A percentile compares a stretch with the other conserved stretches of the same genome.
phyloP scores from a whole-genome alignment of 257 asterid species.

The Penstemon newberryi region DNA sequence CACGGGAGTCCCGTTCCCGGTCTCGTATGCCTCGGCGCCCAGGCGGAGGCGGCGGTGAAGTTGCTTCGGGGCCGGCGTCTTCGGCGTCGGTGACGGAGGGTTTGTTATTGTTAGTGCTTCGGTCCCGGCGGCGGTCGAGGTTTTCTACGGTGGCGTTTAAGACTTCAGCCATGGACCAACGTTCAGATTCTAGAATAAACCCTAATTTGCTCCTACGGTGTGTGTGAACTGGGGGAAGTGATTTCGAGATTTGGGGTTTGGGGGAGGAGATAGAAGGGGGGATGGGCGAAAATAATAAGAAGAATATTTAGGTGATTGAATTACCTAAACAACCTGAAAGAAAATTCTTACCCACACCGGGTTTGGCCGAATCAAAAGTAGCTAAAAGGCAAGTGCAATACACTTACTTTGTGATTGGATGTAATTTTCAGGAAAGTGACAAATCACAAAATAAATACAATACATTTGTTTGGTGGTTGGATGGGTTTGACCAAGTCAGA shows the following conservation, averaged over 20 bases:
- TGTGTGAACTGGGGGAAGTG: slow-evolving; percentile 6
- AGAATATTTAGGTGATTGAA: no score
- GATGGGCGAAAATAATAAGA: not conserved
- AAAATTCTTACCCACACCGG: no score
- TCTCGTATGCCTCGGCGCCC: slow-evolving; percentile 51
- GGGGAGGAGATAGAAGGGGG: not conserved
- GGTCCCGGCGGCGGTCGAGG: slow-evolving; percentile 37
- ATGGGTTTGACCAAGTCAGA: no score
- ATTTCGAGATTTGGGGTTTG: slow-evolving; percentile 29
- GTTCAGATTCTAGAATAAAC: slow-evolving; percentile 31
- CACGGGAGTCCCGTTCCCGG: slow-evolving; percentile 70
- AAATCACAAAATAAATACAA: no score
- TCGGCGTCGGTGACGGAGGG: slow-evolving; percentile 42
- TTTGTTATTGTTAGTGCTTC: slow-evolving; percentile 31
- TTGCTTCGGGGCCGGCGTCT: slow-evolving; percentile 36
- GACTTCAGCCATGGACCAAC: slow-evolving; percentile 50
- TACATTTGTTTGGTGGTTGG: no score
- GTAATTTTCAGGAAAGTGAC: no score
- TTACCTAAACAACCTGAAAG: no score
- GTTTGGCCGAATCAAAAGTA: no score
- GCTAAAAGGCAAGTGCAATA: no score
- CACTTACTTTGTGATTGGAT: no score
- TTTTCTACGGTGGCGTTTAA: slow-evolving; percentile 38
- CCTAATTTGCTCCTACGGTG: slow-evolving; percentile 29
- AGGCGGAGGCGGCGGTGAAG: slow-evolving; percentile 60